A percentile compares a stretch with the other conserved stretches of the same genome.
Conservation (phyloP, 179 eudicot genomes). For the Pouteria campechiana region DNA sequence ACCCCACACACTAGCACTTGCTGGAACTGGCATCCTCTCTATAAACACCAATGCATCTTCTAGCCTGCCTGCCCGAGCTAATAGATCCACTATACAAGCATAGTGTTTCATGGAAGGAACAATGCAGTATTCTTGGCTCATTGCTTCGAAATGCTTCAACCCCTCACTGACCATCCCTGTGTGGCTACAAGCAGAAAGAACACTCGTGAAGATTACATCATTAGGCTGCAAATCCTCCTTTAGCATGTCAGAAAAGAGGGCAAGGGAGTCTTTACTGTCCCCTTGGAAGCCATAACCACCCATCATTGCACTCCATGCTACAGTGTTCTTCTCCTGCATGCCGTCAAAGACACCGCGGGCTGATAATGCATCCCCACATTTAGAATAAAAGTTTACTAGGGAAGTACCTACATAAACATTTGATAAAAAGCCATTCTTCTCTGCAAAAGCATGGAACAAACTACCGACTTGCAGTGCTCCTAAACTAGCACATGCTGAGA, state of each 20-base stretch:
- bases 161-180: slow-evolving; percentile 61
- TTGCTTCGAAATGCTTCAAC: slow-evolving; percentile 41
- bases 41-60: slow-evolving; percentile 72
- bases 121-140: slow-evolving; percentile 45
- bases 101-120: slow-evolving; percentile 62
- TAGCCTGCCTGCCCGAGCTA: slow-evolving; percentile 64
- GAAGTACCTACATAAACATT: slow-evolving; percentile 52
- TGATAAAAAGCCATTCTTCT: slow-evolving; percentile 38
- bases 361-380: slow-evolving; percentile 54
- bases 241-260: slow-evolving; percentile 50
- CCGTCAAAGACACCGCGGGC: slow-evolving; percentile 60
- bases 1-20: slow-evolving; percentile 42
- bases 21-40: slow-evolving; percentile 36
- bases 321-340: slow-evolving; percentile 51
- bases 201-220: slow-evolving; percentile 45
- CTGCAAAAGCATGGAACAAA: slow-evolving; percentile 47
- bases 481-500: slow-evolving; percentile 60
- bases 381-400: slow-evolving; percentile 65
- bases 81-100: slow-evolving; percentile 60
- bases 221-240: slow-evolving; percentile 45
- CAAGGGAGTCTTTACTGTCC: slow-evolving; percentile 25
- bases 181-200: slow-evolving; percentile 77
- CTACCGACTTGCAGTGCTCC: slow-evolving; percentile 41
- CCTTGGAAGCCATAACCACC: slow-evolving; percentile 40
- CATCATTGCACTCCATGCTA: slow-evolving; percentile 51